These are phyloP conservation scores for Populus euphratica DNA, from an alignment of 345 rosid genomes.

Conservation along the genomic window DNA sequence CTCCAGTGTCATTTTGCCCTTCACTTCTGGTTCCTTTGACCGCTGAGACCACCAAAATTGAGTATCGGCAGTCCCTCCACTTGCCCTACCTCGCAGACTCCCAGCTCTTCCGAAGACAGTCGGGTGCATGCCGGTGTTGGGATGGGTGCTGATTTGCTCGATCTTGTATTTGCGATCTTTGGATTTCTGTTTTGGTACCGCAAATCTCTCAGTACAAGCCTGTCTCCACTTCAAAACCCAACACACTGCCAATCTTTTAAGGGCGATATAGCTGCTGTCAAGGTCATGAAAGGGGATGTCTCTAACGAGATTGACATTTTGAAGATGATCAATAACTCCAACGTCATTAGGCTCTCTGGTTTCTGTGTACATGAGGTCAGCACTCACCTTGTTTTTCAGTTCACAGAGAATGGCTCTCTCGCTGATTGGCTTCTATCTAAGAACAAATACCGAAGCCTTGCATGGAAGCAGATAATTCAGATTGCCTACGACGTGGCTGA, in stretches of 20 bases:
- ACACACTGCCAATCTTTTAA: constrained; percentile 35
- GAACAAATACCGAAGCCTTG: constrained; percentile 28
- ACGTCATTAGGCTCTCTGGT: constrained; percentile 81
- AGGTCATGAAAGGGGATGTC: constrained; percentile 75
- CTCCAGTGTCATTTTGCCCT: constrained; percentile 35
- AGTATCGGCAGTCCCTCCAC: constrained; percentile 28
- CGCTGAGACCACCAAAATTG: constrained; percentile 37
- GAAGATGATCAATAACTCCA: constrained; percentile 73
- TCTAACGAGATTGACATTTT: constrained; percentile 73
- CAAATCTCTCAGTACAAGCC: constrained; percentile 14
- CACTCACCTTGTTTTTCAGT: constrained; percentile 79
- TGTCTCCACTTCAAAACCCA: constrained; percentile 12
- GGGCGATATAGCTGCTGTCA: constrained; percentile 73
- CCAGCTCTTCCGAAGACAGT: constrained; percentile 41
- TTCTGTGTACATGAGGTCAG: constrained; percentile 69
- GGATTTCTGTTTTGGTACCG: constrained; percentile 35
- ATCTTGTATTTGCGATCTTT: constrained; percentile 23
- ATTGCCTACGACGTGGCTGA: constrained; percentile 67
- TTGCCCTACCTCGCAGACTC: constrained; percentile 18
- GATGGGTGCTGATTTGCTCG: constrained; percentile 42
- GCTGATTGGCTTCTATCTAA: constrained; percentile 55
- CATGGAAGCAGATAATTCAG: constrained; percentile 87
- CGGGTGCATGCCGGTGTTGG: constrained; percentile 50
- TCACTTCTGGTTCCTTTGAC: constrained; percentile 65
- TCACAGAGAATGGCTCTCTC: constrained; percentile 63